Evolutionary conservation across 176 grass and related monocot species (phyloP).

Genomic region (Aegilops longissima): DNA sequence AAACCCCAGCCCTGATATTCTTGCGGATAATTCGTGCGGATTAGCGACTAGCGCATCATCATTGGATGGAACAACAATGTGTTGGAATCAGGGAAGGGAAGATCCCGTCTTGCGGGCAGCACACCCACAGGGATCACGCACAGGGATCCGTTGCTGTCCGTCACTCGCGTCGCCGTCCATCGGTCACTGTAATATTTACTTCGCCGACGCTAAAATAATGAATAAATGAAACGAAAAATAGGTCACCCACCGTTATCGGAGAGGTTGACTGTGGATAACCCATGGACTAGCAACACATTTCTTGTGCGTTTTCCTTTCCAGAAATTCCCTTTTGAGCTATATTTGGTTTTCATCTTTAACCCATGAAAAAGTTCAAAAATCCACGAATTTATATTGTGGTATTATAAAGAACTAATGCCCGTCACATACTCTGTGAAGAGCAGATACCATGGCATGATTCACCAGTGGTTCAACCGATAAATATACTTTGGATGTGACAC

Average conservation of each 20-base stretch:
- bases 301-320: too few relatives aligned
- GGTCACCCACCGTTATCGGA: neutral
- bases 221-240: neutral
- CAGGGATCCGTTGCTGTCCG: neutral
- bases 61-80: conserved; percentile 1
- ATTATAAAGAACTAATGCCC: too few relatives aligned
- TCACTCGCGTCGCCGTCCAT: neutral
- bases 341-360: too few relatives aligned
- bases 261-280: neutral
- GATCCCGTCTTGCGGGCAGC: neutral
- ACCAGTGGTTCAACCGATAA: too few relatives aligned
- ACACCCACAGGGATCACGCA: neutral
- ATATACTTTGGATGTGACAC: neutral
- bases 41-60: conserved; percentile 14
- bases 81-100: conserved; percentile 27
- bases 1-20: conserved; percentile 22
- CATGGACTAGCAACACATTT: neutral
- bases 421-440: too few relatives aligned
- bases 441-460: too few relatives aligned
- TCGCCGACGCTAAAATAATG: neutral
- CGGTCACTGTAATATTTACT: neutral
- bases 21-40: conserved; percentile 23
- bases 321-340: too few relatives aligned
- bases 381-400: too few relatives aligned
- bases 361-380: too few relatives aligned